Evolutionary conservation across 768 basidiomycete species (phyloP), one percentile per base, ranked within the genome.

Genomic region (Pleurotus giganteus): DNA sequence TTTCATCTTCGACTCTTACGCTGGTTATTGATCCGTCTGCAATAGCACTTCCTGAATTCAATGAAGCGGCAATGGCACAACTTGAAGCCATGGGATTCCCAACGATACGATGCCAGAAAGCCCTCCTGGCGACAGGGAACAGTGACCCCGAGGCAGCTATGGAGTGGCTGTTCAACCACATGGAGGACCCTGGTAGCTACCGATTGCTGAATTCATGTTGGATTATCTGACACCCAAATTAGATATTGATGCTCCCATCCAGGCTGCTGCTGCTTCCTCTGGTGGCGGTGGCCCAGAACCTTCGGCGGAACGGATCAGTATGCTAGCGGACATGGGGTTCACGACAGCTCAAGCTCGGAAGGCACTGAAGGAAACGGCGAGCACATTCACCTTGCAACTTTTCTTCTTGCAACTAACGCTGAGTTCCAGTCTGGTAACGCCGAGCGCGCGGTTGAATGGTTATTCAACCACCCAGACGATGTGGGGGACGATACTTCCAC

Each of bases 11-110:
- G 31, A 39, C 9, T 29, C 31, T 32, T 47, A 28, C 42, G 56
- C 42, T 34, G 39, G 28, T 32, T 27, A 29, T 56, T 36, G 15
- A 11, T 29, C 15, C 4, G 19, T 46, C 49, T 1, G 68, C 75
- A 1, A 56, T 73, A 1, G 47, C 73, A 1, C 63, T 79, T 4
- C 89, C 88, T 0, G 73, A 83, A 57, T 91, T 95, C 70, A 85
- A 98, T 63, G 81, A 75, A 19, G 83, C 69, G 1, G 88, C 91
- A 0, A 74, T 98, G 74, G 78, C 74, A 0, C 85, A 89, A 71
- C 74, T 98, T 21, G 84, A 91, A 61, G 85, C 73, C 0, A 95
- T 98, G 94, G 96, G 96, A 0, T 98, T 99, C 78, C 90, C 95
- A 0, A 66, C 72, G 0, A 67, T 94, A 6, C 82, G 94, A 21